Evolutionary conservation across 2,329 filamentous ascomycete species (phyloP), one percentile per base, ranked within the genome.

Genomic region (Neospermospora avenae): DNA sequence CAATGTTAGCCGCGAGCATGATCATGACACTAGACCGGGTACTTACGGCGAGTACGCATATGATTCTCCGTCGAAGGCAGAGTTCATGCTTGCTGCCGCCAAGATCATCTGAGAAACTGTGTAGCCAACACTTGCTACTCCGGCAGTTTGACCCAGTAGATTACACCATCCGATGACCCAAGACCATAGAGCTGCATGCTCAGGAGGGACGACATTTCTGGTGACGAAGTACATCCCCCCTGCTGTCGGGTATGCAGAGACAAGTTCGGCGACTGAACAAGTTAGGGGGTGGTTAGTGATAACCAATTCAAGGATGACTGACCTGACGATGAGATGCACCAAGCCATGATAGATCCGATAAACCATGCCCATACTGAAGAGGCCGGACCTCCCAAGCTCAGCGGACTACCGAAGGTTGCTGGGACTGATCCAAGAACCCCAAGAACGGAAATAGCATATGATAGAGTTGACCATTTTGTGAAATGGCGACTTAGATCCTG

Each of bases 141-240:
- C 84, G 13, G 82, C 82, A 7, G 83, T 84, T 71, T 88, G 84
- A 7, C 84, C 84, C 0, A 87, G 77, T 34, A 87, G 80, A 64
- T 87, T 88, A 68, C 83, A 84, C 84, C 84, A 87, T n/a, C 84
- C 84, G 58, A 86, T 84, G 45, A 86, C 76, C 84, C 84, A 87
- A 0, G 83, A 80, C 77, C 84, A 86, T 13, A 85, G 79, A 1
- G 85, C 81, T 31, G 86, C 83, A 68, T 85, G 80, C 58, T 84
- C 78, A 16, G 77, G 74, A 8, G 84, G 84, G 1, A 87, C 84
- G 35, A 87, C 84, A 68, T 85, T 81, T 67, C 87, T 87, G 10
- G 83, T 85, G 35, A 86, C 84, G 70, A 86, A 88, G 71, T 87
- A 87, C 83, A 88, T 87, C 2, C 85, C 85, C 20, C 84, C 84